phyloP scores from a whole-genome alignment of 129 eudicot genomes.

The Scalesia atractyloides region DNA sequence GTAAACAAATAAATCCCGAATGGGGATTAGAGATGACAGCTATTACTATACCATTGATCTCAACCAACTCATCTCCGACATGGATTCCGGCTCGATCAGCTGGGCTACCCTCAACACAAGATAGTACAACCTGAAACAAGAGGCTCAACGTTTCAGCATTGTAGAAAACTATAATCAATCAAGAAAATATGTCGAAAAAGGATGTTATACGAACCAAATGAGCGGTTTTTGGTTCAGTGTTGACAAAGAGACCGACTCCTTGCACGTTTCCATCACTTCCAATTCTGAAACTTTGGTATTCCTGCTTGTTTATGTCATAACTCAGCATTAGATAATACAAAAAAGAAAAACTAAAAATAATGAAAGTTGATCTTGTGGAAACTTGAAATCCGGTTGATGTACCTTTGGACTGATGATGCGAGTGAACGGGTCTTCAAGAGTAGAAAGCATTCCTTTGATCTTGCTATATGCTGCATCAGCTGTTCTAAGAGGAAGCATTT shows the following conservation, averaged over 20 bases:
- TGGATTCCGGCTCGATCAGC: conserved; percentile 98
- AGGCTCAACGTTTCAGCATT: background rate
- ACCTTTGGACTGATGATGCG: conserved; percentile 97
- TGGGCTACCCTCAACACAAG: conserved; percentile 94
- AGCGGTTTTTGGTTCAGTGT: conserved; percentile 77
- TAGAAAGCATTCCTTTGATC: conserved; percentile 90
- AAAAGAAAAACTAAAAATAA: background rate
- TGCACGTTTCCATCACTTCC: conserved; percentile 98
- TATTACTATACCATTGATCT: conserved; percentile 66
- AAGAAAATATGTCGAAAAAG: conserved; percentile 1
- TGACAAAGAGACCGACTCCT: conserved; percentile 91
- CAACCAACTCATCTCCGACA: conserved; percentile 90
- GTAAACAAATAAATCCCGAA: background rate
- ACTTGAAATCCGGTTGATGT: background rate
- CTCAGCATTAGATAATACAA: conserved; percentile 1
- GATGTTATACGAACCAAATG: conserved; percentile 61
- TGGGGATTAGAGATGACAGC: background rate
- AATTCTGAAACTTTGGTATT: conserved; percentile 87
- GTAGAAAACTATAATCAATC: background rate
- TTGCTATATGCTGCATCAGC: conserved; percentile 98
- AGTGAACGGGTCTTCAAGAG: conserved; percentile 97
- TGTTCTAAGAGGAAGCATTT: conserved; percentile 90
- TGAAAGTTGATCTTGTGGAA: background rate
- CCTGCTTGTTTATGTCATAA: conserved; percentile 48
- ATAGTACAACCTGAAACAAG: conserved; percentile 66